Evolutionary conservation across 768 basidiomycete species (phyloP).

Genomic region (Sarcodon aspratus): DNA sequence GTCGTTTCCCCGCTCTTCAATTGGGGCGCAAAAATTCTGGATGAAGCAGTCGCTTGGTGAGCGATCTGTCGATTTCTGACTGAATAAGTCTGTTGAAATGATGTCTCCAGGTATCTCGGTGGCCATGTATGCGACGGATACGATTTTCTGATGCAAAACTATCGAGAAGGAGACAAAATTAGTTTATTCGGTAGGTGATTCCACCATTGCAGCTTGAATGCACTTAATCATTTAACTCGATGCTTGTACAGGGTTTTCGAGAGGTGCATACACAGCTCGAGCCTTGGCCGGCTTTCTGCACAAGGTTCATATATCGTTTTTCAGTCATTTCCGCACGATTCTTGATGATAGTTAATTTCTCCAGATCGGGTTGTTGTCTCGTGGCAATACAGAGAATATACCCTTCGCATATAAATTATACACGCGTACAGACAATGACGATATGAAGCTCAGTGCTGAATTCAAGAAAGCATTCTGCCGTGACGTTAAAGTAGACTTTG

Average conservation of each 20-base stretch:
- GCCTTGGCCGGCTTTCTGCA: constrained; percentile 70
- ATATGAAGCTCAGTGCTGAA: constrained; percentile 38
- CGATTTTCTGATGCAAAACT: constrained; percentile 70
- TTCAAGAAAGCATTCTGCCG: constrained; percentile 68
- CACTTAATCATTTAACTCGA: constrained; percentile 3
- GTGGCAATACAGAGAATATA: constrained; percentile 57
- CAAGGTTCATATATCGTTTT: constrained; percentile 32
- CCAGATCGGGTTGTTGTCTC: constrained; percentile 62
- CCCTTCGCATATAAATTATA: constrained; percentile 70
- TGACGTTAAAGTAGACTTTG: constrained; percentile 57
- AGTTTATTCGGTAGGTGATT: constrained; percentile 50
- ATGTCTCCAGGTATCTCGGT: constrained; percentile 45
- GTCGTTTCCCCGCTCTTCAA: constrained; percentile 50
- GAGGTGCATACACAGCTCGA: constrained; percentile 55
- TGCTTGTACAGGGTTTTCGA: constrained; percentile 52
- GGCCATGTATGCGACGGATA: constrained; percentile 69
- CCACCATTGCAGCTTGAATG: not conserved
- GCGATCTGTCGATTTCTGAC: constrained; percentile 8
- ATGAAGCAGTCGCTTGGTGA: constrained; percentile 69
- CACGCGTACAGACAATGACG: constrained; percentile 34
- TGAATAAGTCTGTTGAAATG: not conserved
- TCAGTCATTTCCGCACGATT: not conserved
- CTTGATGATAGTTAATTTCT: too few relatives aligned
- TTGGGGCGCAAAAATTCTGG: constrained; percentile 49
- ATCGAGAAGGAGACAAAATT: constrained; percentile 59